Evolutionary conservation across 2,329 filamentous ascomycete genomes (phyloP), one percentile per base, ranked within the genome.

Genomic region (Ophiocordyceps robertsii): DNA sequence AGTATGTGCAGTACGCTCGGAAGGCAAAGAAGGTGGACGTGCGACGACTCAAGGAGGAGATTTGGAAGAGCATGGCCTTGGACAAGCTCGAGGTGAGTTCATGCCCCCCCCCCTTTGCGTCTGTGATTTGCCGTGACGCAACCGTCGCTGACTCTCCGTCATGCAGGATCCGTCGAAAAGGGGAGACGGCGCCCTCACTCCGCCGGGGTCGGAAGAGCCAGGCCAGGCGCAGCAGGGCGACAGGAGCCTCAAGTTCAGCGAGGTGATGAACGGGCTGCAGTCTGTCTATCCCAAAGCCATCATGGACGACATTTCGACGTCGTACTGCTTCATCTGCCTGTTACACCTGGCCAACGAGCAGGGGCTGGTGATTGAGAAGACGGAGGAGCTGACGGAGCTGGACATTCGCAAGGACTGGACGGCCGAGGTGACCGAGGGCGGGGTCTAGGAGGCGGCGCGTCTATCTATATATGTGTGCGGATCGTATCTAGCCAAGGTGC

Each of bases 291-390:
- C 88, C 11, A 84, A 85, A 60, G 73, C 84, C 51, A 77, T 80
- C 46, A 85, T 98, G 78, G 80, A 83, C 46, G 92, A 98, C 62
- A 96, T 98, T 55, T 95, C 88, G 31, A 98, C 92, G 0, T 93
- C 76, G 48, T 82, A 68, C 63, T 94, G 92, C 60, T 98, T 96
- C 65, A 98, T 98, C 56, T 93, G 85, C 54, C 65, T 95, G 44
- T 67, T 95, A 49, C 89, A 95, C 63, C 60, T 95, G 54, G 89
- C 89, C 46, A 95, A 95, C 63, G 89, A 95, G 58, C 90, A 93
- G 66, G 89, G 89, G 0, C 68, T 95, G 33, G 71, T 83, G 21
- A 83, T 95, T 47, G 74, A 83, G 50, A 77, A 77, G 52, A 72
- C 72, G 11, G 64, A 68, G 36, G 74, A 70, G 39, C 61, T 82